Evolutionary conservation across 495 filamentous ascomycete species (phyloP).

Genomic region (Penicillium verhagenii): DNA sequence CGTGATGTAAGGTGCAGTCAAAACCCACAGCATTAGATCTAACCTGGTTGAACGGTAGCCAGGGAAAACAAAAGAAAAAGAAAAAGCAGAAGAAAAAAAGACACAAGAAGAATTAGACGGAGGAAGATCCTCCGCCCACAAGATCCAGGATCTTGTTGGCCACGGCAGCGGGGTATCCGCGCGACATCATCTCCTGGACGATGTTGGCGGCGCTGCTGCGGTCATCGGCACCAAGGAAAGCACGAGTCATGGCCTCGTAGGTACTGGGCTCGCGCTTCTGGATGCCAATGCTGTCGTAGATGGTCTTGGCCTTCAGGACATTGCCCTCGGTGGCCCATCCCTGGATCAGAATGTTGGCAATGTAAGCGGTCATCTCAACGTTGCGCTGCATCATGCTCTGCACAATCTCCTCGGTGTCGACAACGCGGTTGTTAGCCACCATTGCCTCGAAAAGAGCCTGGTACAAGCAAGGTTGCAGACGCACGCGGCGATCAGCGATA

Average conservation of each 20-base stretch:
- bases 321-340: constrained; percentile 89
- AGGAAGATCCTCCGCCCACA: constrained; percentile 55
- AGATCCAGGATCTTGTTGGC: constrained; percentile 89
- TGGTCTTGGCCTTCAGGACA: constrained; percentile 70
- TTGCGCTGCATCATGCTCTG: constrained; percentile 65
- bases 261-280: constrained; percentile 91
- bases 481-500: constrained; percentile 60
- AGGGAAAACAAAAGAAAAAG: constrained; percentile 12
- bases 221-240: constrained; percentile 81
- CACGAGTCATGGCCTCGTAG: constrained; percentile 98
- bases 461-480: constrained; percentile 81
- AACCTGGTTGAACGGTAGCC: constrained; percentile 20
- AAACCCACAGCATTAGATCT: constrained; percentile 24
- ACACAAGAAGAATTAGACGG: constrained; percentile 22
- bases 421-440: constrained; percentile 87
- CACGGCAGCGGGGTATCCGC: constrained; percentile 90
- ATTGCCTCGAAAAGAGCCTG: constrained; percentile 94
- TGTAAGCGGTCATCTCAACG: constrained; percentile 92
- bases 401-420: constrained; percentile 71
- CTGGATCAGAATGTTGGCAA: constrained; percentile 98
- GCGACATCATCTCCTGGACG: constrained; percentile 84
- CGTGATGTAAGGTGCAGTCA: constrained; percentile 18
- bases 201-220: constrained; percentile 68
- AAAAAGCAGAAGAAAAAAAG: constrained; percentile 10
- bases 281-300: constrained; percentile 72